Evolutionary conservation across 2,329 filamentous ascomycete species (phyloP), one percentile per base, ranked within the genome.

Genomic region (Rhynchosporium agropyri): DNA sequence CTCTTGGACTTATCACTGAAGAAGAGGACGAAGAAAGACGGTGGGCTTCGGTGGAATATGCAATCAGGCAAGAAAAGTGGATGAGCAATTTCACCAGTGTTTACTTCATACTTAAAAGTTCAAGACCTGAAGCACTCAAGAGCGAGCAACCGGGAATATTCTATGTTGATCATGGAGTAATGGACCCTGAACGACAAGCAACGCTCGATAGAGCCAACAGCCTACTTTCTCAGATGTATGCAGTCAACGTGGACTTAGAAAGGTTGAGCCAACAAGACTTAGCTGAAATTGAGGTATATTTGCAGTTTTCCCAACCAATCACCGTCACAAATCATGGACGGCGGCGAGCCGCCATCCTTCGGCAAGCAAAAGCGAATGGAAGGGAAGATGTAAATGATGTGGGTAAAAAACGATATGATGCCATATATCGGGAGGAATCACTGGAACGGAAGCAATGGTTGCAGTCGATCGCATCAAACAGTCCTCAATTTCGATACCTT

Each of bases 131-230:
- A 12, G 20, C 31, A 15, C 10, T 48, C 13, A 55, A 55, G 20
- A 20, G 38, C 36, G 36, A 61, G 13, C 56, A 62, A 26, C 59
- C 63, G 2, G 65, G 65, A 26, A 57, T 65, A 1, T 62, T 64
- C 45, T 65, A 64, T 36, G 46, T 67, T 31, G 54, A 58, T 7
- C 61, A 65, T 62, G 63, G 61, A 13, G 31, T 62, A 4, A 48
- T 60, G 29, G 43, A 42, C 13, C 4, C 40, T 4, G 31, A 36
- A 8, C 63, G 56, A 4, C 36, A 43, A 7, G 28, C 49, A 0
- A 60, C 54, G 2, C 42, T 62, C 13, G 13, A 29, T n/a, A 9
- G 40, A n/a, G 61, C 56, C 6, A 43, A 65, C 13, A 12, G 42
- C 6, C 31, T 63, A 3, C 53, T 45, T 15, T 36, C 31, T 8